These are phyloP conservation scores for Penicillium flavigenum DNA, from an alignment of 495 filamentous ascomycete genomes.

Conservation along the genomic window DNA sequence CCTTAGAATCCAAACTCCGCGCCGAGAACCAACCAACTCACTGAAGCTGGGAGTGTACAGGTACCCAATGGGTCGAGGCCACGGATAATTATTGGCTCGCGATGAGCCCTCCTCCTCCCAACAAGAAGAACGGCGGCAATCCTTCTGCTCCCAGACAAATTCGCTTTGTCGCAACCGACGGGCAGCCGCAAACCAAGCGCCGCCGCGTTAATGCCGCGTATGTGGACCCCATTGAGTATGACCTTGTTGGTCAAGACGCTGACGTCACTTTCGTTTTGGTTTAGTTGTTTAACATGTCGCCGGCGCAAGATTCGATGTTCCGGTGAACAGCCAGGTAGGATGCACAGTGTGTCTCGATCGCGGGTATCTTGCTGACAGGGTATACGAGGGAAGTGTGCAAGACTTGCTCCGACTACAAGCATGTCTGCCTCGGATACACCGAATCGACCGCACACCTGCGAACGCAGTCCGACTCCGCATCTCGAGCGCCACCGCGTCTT, in stretches of 20 bases:
- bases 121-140: constrained; percentile 43
- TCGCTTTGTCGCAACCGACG: constrained; percentile 78
- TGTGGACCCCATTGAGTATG: constrained; percentile 30
- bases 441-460: constrained; percentile 65
- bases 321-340: constrained; percentile 64
- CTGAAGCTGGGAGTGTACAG: constrained; percentile 5
- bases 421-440: constrained; percentile 67
- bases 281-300: constrained; percentile 73
- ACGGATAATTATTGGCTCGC: constrained; percentile 45
- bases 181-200: constrained; percentile 76
- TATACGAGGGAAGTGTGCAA: constrained; percentile 51
- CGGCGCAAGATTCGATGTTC: constrained; percentile 83
- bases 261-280: constrained; percentile 14
- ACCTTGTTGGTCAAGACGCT: constrained; percentile 18
- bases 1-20: constrained; percentile 6
- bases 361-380: neutral
- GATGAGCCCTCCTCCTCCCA: constrained; percentile 48
- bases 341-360: neutral
- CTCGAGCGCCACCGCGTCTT: constrained; percentile 29
- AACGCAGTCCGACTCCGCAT: constrained; percentile 38
- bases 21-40: constrained; percentile 4
- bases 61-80: constrained; percentile 44
- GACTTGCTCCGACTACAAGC: constrained; percentile 73
- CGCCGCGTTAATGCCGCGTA: constrained; percentile 81
- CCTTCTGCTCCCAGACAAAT: constrained; percentile 52